phyloP scores from a whole-genome alignment of 2,329 filamentous ascomycete genomes.

The Fusarium sp. region DNA sequence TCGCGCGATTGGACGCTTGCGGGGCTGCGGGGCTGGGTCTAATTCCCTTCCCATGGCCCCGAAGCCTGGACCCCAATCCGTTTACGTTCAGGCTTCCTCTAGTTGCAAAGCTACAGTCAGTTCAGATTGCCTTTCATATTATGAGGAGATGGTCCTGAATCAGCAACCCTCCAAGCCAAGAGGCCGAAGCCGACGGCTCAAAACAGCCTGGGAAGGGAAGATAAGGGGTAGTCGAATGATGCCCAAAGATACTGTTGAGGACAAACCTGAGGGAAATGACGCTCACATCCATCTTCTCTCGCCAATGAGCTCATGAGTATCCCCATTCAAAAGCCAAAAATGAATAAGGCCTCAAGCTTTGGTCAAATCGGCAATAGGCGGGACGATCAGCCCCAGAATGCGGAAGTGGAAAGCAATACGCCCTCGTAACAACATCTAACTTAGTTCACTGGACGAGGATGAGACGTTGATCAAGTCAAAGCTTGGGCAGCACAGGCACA shows the following conservation, averaged over 20 bases:
- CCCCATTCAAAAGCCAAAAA: constrained; percentile 13
- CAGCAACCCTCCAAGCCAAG: constrained; percentile 33
- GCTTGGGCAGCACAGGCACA: constrained; percentile 8
- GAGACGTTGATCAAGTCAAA: constrained; percentile 14
- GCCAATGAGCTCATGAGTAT: constrained; percentile 7
- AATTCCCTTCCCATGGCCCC: constrained; percentile 30
- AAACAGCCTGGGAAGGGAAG: too few species aligned
- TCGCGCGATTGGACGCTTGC: constrained; percentile 25
- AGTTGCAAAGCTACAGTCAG: constrained; percentile 36
- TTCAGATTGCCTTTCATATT: constrained; percentile 39
- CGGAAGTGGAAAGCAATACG: constrained; percentile 33
- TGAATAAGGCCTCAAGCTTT: constrained; percentile 19
- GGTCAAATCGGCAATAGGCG: constrained; percentile 17
- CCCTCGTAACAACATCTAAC: constrained; percentile 3
- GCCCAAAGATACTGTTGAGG: not conserved
- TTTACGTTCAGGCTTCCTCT: constrained; percentile 35
- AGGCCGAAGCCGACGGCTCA: constrained; percentile 1
- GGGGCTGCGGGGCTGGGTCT: constrained; percentile 34
- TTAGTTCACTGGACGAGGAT: not conserved
- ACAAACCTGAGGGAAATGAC: constrained; percentile 14
- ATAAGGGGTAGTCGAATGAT: constrained; percentile 3
- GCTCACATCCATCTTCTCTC: constrained; percentile 7
- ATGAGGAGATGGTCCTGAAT: constrained; percentile 38
- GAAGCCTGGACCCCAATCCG: constrained; percentile 32
- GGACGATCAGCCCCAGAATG: constrained; percentile 33